Conservation (phyloP, 768 basidiomycete species). For the Russula lepida region DNA sequence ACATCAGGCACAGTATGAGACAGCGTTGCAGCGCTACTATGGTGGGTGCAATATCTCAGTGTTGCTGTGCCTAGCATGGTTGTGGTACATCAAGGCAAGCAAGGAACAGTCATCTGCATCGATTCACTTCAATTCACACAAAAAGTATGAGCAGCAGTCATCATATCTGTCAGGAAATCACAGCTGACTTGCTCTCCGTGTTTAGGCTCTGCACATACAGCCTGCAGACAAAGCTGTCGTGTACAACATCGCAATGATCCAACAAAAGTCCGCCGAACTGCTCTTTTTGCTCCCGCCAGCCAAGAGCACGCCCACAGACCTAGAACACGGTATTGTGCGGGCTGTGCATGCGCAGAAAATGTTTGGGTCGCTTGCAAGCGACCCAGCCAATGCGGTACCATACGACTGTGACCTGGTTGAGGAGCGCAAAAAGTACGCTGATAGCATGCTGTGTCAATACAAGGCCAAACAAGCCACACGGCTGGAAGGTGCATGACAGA, state of each 20-base stretch:
- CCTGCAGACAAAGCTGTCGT: constrained; percentile 84
- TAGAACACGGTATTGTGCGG: constrained; percentile 69
- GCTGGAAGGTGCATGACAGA: constrained; percentile 67
- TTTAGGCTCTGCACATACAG: constrained; percentile 73
- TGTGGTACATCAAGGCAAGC: constrained; percentile 91
- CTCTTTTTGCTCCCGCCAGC: constrained; percentile 62
- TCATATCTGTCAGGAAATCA: constrained; percentile 27
- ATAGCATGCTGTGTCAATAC: constrained; percentile 68
- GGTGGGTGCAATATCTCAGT: constrained; percentile 64
- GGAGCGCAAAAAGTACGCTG: constrained; percentile 84
- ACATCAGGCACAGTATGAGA: constrained; percentile 71
- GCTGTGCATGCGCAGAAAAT: constrained; percentile 81
- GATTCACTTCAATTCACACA: constrained; percentile 84
- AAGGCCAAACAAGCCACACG: constrained; percentile 66
- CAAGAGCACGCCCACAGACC: constrained; percentile 74
- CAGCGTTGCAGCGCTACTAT: constrained; percentile 75
- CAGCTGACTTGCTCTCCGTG: constrained; percentile 21
- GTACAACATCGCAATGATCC: constrained; percentile 97
- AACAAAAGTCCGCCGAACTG: constrained; percentile 92
- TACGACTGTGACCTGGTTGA: constrained; percentile 85
- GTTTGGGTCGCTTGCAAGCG: constrained; percentile 75
- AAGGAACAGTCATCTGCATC: constrained; percentile 77
- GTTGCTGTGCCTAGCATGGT: constrained; percentile 78
- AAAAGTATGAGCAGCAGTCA: constrained; percentile 41
- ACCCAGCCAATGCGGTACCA: constrained; percentile 58